Evolutionary conservation across 352 stramenopile species (phyloP).

Genomic region (Phytophthora pistaciae): DNA sequence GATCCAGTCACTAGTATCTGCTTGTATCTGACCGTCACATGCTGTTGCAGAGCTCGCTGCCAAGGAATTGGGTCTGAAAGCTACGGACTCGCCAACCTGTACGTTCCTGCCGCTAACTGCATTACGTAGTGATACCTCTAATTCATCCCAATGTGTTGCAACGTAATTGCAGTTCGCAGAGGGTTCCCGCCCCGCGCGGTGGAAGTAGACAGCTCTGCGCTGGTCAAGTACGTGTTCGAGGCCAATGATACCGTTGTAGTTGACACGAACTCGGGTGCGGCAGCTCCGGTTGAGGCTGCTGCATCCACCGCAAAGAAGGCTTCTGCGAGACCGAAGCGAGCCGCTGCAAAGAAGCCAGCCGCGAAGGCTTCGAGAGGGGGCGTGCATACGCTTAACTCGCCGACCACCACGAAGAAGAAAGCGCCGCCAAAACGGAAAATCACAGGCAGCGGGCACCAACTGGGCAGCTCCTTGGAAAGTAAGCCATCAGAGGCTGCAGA

Average conservation of each 20-base stretch:
- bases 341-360: constrained; percentile 30
- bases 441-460: constrained; percentile 51
- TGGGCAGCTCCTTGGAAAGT: constrained; percentile 62
- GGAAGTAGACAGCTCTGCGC: constrained; percentile 40
- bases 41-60: constrained; percentile 46
- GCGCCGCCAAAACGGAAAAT: constrained; percentile 53
- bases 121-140: not conserved
- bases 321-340: constrained; percentile 21
- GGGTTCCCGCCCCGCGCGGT: constrained; percentile 71
- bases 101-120: constrained; percentile 17
- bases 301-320: constrained; percentile 12
- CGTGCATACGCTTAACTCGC: constrained; percentile 61
- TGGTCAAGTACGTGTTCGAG: constrained; percentile 60
- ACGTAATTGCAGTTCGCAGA: constrained; percentile 53
- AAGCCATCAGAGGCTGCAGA: constrained; percentile 10
- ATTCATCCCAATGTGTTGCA: not conserved
- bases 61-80: constrained; percentile 53
- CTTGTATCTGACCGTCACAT: not conserved
- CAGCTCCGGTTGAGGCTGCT: constrained; percentile 12
- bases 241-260: constrained; percentile 84
- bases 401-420: constrained; percentile 26
- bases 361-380: constrained; percentile 32
- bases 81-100: constrained; percentile 60
- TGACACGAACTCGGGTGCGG: constrained; percentile 20
- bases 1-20: not conserved